Evolutionary conservation across 768 basidiomycete species (phyloP).

Genomic region (Filobasidium wieringae): DNA sequence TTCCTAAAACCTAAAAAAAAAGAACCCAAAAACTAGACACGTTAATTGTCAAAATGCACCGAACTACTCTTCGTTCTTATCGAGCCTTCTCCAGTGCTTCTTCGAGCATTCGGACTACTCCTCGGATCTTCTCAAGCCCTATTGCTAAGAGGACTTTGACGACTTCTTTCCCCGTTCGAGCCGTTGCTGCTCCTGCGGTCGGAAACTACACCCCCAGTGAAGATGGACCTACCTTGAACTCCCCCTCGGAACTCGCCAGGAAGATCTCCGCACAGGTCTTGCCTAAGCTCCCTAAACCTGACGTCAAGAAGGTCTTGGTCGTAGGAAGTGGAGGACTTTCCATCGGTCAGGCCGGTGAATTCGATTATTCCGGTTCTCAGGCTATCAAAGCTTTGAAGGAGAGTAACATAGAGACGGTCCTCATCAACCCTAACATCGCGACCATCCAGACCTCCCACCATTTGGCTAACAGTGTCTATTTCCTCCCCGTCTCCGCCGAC

Average conservation of each 20-base stretch:
- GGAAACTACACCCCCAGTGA: conserved; percentile 29
- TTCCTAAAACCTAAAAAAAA: too few relatives aligned
- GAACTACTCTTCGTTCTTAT: too few relatives aligned
- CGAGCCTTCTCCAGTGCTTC: too few relatives aligned
- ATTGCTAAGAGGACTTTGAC: neutral
- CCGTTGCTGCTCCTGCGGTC: conserved; percentile 41
- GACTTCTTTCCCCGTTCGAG: conserved; percentile 14
- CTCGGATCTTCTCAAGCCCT: too few relatives aligned
- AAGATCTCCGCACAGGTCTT: conserved; percentile 87
- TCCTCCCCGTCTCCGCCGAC: conserved; percentile 87
- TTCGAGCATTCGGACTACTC: too few relatives aligned
- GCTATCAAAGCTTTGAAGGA: conserved; percentile 95
- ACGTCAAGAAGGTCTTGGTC: conserved; percentile 88
- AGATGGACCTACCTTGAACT: conserved; percentile 50
- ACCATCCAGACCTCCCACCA: conserved; percentile 99
- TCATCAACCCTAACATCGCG: conserved; percentile 98
- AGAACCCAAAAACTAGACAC: too few relatives aligned
- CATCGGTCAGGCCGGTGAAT: conserved; percentile 98
- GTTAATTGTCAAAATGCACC: too few relatives aligned
- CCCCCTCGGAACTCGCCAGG: conserved; percentile 87
- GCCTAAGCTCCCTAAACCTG: conserved; percentile 76
- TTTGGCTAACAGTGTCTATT: conserved; percentile 92
- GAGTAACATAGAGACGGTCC: conserved; percentile 82
- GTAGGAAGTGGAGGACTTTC: conserved; percentile 91
- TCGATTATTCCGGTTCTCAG: conserved; percentile 98